phyloP scores from a whole-genome alignment of 176 grass and related monocot genomes.

The Aegilops tauschii region DNA sequence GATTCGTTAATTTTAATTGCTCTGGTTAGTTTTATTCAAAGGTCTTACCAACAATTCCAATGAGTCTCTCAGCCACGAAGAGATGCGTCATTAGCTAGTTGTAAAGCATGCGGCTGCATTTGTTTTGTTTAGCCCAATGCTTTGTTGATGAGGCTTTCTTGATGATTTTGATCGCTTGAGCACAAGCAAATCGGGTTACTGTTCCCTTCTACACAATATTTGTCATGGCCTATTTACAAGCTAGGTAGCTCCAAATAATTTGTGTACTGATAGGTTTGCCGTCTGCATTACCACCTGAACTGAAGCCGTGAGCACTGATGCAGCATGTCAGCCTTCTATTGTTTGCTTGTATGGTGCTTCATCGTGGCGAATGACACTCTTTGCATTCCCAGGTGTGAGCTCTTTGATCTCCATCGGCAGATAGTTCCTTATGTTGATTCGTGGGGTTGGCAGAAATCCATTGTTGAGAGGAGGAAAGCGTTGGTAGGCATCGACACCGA shows the following conservation, averaged over 20 bases:
- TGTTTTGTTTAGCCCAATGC: not conserved
- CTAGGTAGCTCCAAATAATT: not conserved
- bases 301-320: not conserved
- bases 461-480: conserved; percentile 48
- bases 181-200: not conserved
- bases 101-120: not conserved
- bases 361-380: not conserved
- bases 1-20: not conserved
- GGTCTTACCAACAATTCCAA: not conserved
- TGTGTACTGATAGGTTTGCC: not conserved
- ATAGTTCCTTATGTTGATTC: conserved; percentile 39
- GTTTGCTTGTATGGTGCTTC: not conserved
- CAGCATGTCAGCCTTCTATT: not conserved
- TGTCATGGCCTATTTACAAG: not conserved
- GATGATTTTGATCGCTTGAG: not conserved
- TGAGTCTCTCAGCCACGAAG: not conserved
- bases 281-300: not conserved
- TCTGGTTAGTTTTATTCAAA: not conserved
- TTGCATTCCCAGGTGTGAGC: conserved; percentile 29
- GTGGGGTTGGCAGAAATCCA: conserved; percentile 64
- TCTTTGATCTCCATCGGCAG: conserved; percentile 35
- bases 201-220: no score
- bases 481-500: conserved; percentile 12
- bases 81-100: no score
- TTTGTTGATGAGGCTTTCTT: not conserved